These are phyloP conservation scores for Hypoxylon sp. DNA, from an alignment of 2,329 filamentous ascomycete species.

Conservation along the genomic window DNA sequence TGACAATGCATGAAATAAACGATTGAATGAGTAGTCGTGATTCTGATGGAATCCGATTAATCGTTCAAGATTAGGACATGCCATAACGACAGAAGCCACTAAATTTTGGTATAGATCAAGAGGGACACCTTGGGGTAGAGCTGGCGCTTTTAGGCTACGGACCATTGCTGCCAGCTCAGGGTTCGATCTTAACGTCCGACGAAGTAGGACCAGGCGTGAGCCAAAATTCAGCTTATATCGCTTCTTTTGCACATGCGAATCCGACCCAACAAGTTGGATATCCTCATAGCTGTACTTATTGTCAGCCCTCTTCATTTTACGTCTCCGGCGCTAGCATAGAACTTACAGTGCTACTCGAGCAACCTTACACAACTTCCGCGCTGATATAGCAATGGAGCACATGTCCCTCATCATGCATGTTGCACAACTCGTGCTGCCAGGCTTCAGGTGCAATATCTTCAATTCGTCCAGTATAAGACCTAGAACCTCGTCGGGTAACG, in stretches of 20 bases:
- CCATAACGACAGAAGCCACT: conserved; percentile 73
- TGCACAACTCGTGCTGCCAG: conserved; percentile 67
- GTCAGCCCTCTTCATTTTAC: conserved; percentile 22
- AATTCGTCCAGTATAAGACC: conserved; percentile 69
- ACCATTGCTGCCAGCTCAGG: conserved; percentile 69
- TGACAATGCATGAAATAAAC: conserved; percentile 71
- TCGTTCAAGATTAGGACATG: conserved; percentile 74
- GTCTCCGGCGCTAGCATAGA: conserved; percentile 13
- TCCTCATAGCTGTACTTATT: conserved; percentile 65
- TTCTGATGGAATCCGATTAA: conserved; percentile 67
- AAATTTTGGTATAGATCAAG: conserved; percentile 69
- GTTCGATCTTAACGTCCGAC: conserved; percentile 69
- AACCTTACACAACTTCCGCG: conserved; percentile 66
- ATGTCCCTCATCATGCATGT: conserved; percentile 77
- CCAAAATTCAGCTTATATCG: conserved; percentile 68
- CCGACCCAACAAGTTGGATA: conserved; percentile 71
- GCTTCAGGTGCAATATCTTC: conserved; percentile 65
- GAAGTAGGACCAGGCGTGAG: conserved; percentile 68
- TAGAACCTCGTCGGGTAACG: conserved; percentile 71
- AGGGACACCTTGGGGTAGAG: conserved; percentile 58
- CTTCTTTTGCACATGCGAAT: conserved; percentile 70
- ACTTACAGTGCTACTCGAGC: conserved; percentile 67
- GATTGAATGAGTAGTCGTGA: conserved; percentile 70
- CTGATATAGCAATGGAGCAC: conserved; percentile 65
- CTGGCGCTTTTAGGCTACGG: conserved; percentile 70